Base-by-base conservation (phyloP, 176 grass and related monocot species). In the Ensete ventricosum region DNA sequence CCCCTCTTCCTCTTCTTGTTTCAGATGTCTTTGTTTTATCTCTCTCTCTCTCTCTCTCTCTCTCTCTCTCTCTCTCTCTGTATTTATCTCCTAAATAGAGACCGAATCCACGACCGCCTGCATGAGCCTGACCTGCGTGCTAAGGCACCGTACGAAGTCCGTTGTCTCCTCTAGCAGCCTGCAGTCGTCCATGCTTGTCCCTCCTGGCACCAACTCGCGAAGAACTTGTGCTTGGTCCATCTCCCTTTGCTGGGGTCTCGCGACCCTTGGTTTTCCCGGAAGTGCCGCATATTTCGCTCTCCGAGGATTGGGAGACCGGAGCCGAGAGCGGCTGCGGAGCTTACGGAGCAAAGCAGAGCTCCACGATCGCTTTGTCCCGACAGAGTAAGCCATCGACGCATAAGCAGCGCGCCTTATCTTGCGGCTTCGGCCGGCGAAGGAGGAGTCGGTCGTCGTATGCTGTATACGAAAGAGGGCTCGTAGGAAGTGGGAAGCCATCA, bases 111-210 rank as follows among this genome's bases (percentile, higher is more conserved):
- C 64, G 14, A 70, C 8, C 9, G 9, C 50, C 64, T 58, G 26
- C 77, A 79, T 79, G 53, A 79, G 53, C 53, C 29, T 24, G 1
- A 79, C 77, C 65, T 79, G 77, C 52, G 29, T 48, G 25, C 8
- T 21, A 9, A 79, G 77, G 53, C 52, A 79, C 65, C 23, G 29
- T 11, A 79, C 9, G 53, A 71, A 79, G 77, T 70, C 50, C 26
- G 66, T 66, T 0, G 77, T 23, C 77, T 79, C 77, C 19, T 79
- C 77, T 0, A 79, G 77, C 66, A 79, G n/a, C 16, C 16, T 70
- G 66, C 77, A 79, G 53, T 70, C 69, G 17, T 79, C 77, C 77
- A 79, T 79, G 65, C 53, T 17, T 1, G 20, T 5, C 1, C 77
- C 77, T 1, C 77, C 77, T 0, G 77, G 77, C 14, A 79, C 65